These are phyloP conservation scores for Amanita fuliginea DNA, from an alignment of 768 basidiomycete genomes.

Conservation along the genomic window DNA sequence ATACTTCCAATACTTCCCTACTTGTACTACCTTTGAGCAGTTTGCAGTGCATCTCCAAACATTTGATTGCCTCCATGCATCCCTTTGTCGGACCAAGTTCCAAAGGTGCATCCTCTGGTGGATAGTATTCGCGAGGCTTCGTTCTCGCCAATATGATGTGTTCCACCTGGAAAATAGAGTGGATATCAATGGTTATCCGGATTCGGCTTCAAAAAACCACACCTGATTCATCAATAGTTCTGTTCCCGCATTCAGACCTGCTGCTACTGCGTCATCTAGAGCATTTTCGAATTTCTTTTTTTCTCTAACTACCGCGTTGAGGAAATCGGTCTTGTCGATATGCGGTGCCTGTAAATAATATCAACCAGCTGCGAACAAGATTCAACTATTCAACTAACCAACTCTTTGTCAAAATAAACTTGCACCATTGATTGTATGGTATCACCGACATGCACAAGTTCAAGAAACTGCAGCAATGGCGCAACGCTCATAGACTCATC, in stretches of 20 bases:
- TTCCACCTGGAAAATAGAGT: conserved; percentile 52
- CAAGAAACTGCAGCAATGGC: conserved; percentile 93
- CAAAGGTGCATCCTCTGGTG: conserved; percentile 64
- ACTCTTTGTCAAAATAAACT: conserved; percentile 95
- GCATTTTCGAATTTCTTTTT: conserved; percentile 94
- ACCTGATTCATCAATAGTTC: conserved; percentile 95
- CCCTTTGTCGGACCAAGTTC: conserved; percentile 83
- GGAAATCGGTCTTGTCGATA: conserved; percentile 88
- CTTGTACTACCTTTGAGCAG: conserved; percentile 89
- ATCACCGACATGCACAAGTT: conserved; percentile 93
- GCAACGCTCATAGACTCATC: conserved; percentile 76
- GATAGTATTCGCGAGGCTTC: conserved; percentile 82
- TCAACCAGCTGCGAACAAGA: neutral
- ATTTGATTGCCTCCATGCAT: conserved; percentile 82
- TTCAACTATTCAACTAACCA: conserved; percentile 32
- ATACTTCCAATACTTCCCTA: conserved; percentile 94
- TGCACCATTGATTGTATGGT: conserved; percentile 97
- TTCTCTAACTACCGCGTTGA: conserved; percentile 88
- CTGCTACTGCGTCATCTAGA: conserved; percentile 89
- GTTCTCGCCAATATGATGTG: conserved; percentile 83
- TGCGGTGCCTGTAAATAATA: conserved; percentile 49
- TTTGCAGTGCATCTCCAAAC: conserved; percentile 84
- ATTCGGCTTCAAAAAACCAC: conserved; percentile 6
- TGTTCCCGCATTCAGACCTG: conserved; percentile 89
- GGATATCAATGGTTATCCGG: neutral